phyloP scores from a whole-genome alignment of 768 basidiomycete genomes.

The Dacryopinax spathularia region DNA sequence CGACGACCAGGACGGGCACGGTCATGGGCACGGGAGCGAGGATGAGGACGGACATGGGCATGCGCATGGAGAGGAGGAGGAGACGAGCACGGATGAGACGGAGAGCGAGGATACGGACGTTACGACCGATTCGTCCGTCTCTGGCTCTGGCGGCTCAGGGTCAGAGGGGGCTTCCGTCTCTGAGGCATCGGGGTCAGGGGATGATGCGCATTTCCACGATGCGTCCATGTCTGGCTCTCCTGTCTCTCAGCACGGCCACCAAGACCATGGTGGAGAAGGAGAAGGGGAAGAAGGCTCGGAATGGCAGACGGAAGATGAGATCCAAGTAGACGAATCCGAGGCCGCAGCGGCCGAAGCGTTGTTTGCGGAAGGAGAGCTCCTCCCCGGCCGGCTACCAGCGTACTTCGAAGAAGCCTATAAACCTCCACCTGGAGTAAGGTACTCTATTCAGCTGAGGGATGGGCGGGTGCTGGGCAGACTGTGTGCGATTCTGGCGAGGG shows the following conservation, averaged over 20 bases:
- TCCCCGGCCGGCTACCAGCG: background rate
- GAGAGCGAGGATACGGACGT: background rate
- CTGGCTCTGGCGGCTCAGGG: background rate
- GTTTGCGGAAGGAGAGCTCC: background rate
- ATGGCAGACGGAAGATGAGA: background rate
- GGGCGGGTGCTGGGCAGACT: background rate
- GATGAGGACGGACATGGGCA: no score
- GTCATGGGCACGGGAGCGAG: no score
- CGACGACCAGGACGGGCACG: background rate
- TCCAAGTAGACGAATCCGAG: background rate
- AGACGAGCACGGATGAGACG: conserved; percentile 1
- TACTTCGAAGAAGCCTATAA: background rate
- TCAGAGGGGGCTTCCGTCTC: background rate
- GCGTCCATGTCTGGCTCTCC: background rate
- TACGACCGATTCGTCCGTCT: background rate
- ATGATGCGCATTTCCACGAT: background rate
- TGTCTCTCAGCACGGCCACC: no score
- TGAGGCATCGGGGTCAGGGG: background rate
- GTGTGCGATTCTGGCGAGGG: background rate
- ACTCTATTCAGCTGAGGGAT: background rate
- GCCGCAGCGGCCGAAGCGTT: background rate
- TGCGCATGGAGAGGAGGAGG: background rate
- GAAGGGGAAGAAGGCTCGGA: background rate
- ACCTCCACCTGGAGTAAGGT: background rate
- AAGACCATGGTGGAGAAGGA: background rate